A percentile compares a stretch with the other conserved stretches of the same genome.
phyloP scores from a whole-genome alignment of 805 yeast species.

The Monosporozyma aerobia region DNA sequence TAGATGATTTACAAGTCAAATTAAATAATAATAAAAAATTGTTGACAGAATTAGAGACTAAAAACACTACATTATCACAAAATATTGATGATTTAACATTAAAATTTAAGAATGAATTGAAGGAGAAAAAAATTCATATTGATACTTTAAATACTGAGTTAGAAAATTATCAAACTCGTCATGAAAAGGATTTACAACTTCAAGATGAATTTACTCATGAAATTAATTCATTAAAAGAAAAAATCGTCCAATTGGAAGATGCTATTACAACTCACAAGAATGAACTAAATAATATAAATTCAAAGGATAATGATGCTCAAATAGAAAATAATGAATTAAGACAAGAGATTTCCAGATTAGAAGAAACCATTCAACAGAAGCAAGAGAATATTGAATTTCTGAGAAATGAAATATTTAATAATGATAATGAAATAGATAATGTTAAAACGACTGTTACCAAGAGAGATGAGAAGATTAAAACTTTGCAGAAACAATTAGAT shows the following conservation, averaged over 20 bases:
- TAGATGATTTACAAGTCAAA: background rate
- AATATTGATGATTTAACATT: background rate
- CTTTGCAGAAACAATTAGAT: background rate
- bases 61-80: background rate
- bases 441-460: background rate
- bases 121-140: background rate
- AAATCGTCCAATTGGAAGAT: background rate
- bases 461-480: background rate
- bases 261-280: background rate
- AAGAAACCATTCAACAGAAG: background rate
- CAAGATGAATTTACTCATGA: background rate
- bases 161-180: background rate
- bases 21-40: background rate
- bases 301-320: background rate
- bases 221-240: conserved; percentile 1
- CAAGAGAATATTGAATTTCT: background rate
- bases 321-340: background rate
- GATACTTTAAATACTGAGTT: background rate
- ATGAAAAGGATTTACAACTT: conserved; percentile 2
- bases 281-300: background rate
- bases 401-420: background rate
- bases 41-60: background rate
- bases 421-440: background rate
- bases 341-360: background rate
- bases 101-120: background rate